Base-by-base conservation (phyloP, 2,329 filamentous ascomycete species). In the Talaromyces sp. region DNA sequence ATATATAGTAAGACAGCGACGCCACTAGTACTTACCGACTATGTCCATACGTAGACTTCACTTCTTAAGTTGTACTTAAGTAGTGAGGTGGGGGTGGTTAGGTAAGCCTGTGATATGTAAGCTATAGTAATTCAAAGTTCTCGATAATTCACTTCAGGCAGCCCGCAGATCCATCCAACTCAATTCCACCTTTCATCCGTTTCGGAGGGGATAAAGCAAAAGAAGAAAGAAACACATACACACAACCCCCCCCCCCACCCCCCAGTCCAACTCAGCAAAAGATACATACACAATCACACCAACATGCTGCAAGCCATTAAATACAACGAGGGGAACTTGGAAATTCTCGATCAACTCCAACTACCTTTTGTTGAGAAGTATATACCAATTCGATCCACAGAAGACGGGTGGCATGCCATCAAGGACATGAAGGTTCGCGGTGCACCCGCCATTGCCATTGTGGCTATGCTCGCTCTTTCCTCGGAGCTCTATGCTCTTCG, bases 391-490 rank as follows among this genome's bases (percentile, higher is more conserved):
- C 71, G 70, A 51, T 78, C 77, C 32, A 76, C 78, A 45, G 77
- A 82, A 64, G 83, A 86, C 72, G 85, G 81, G 52, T 86, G 84
- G 83, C 80, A 84, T 67, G 84, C 84, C 4, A 87, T 87, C 68
- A 85, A 82, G 63, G 79, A 84, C 45, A 87, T 87, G 85, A 81
- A 82, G 60, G 78, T 80, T 14, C 80, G 85, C 47, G 88, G 90
- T 36, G 94, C 94, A 4, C 94, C 94, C 0, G 94, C 94, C 41
- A 99, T 99, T 71, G 94, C 94, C 40, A 97, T 99, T 60, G 94
- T 99, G n/a, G 94, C 94, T 19, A 90, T 89, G 17, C 82, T 99
- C 30, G 87, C 90, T 2, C 83, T 97, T 32, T 92, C 91, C 1
- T 90, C 96, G 8, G 93, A 97, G 71, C 75, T 97, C 8, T 78